Conservation (phyloP, 768 basidiomycete genomes). For the Lentinula sp. region DNA sequence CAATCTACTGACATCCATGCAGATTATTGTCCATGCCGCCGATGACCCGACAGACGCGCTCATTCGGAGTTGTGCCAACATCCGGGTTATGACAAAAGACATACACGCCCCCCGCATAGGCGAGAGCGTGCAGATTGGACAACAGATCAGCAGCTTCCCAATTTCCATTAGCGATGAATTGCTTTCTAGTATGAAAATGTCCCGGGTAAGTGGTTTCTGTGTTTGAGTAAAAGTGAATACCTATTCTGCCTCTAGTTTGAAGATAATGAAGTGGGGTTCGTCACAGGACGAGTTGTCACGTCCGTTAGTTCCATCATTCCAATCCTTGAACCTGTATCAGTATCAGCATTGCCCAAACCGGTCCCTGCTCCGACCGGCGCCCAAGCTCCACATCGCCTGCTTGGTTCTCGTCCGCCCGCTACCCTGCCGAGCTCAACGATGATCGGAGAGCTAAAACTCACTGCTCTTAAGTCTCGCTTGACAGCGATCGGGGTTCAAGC, state of each 20-base stretch:
- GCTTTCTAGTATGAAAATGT: slow-evolving; percentile 74
- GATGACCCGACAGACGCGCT: slow-evolving; percentile 62
- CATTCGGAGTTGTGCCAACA: slow-evolving; percentile 74
- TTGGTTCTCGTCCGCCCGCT: slow-evolving; percentile 62
- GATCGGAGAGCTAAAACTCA: slow-evolving; percentile 95
- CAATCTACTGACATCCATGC: not conserved
- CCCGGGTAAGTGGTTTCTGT: slow-evolving; percentile 54
- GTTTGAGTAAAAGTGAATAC: not conserved
- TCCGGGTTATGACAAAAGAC: slow-evolving; percentile 88
- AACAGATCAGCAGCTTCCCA: slow-evolving; percentile 92
- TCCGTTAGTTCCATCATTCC: slow-evolving; percentile 88
- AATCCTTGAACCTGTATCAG: slow-evolving; percentile 65
- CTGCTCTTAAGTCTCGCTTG: slow-evolving; percentile 78
- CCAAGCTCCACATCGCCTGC: slow-evolving; percentile 30
- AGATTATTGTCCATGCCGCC: slow-evolving; percentile 89
- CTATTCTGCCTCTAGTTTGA: slow-evolving; percentile 61
- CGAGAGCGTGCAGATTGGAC: slow-evolving; percentile 87
- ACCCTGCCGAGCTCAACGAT: slow-evolving; percentile 85
- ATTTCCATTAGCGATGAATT: slow-evolving; percentile 90
- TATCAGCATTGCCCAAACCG: slow-evolving; percentile 16
- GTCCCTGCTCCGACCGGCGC: slow-evolving; percentile 16
- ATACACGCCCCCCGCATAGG: slow-evolving; percentile 73
- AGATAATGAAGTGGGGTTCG: slow-evolving; percentile 93
- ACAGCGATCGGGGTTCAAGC: slow-evolving; percentile 74
- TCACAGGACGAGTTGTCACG: slow-evolving; percentile 81